Evolutionary conservation across 1,139 yeast genomes (phyloP).

Genomic region (Magnusiomyces tetraspermus): DNA sequence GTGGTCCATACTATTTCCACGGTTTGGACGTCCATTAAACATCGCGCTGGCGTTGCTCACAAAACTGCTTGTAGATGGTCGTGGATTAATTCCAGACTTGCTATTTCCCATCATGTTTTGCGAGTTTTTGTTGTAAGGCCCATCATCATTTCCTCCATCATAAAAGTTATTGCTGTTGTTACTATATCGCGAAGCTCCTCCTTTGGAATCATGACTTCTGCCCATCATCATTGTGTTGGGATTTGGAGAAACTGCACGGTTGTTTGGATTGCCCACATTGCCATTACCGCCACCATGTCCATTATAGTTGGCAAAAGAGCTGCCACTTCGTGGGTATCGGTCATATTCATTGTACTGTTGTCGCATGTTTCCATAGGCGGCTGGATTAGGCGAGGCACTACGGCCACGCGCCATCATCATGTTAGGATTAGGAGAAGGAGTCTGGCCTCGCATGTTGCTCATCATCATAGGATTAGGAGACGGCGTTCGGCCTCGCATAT

Average conservation of each 20-base stretch:
- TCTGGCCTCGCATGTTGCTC: constrained; percentile 7
- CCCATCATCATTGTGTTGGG: constrained; percentile 1
- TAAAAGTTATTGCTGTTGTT: neutral
- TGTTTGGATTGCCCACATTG: neutral
- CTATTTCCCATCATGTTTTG: neutral
- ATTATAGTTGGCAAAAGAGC: neutral
- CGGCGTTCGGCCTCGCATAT: constrained; percentile 9
- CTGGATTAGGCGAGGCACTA: constrained; percentile 20
- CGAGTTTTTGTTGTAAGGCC: neutral
- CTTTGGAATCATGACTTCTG: neutral
- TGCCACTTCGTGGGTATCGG: neutral
- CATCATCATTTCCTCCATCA: neutral
- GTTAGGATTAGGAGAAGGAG: constrained; percentile 15
- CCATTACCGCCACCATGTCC: neutral
- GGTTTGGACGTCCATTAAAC: neutral
- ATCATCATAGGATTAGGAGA: constrained; percentile 13
- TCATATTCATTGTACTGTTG: neutral
- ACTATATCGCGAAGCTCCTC: neutral
- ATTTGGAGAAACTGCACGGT: constrained; percentile 2
- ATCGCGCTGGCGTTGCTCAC: constrained; percentile 1
- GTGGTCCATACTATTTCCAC: neutral
- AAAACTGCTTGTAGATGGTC: neutral
- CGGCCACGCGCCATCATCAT: constrained; percentile 12
- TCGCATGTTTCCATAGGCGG: neutral
- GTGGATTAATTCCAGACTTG: neutral